phyloP scores from a whole-genome alignment of 345 rosid species.

The Jatropha curcas region DNA sequence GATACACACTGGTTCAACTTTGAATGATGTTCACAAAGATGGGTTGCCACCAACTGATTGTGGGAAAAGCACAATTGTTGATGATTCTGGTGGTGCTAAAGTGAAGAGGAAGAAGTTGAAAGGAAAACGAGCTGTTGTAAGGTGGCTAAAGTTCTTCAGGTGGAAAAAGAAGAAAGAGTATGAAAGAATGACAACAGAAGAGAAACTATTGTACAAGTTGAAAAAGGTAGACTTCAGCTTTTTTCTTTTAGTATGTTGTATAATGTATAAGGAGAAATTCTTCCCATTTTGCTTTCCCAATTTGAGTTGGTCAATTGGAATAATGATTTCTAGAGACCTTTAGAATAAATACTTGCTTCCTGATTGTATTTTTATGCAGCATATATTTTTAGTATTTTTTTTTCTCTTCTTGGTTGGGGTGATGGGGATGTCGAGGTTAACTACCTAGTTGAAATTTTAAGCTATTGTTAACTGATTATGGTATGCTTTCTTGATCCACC shows the following conservation, averaged over 20 bases:
- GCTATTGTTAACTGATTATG: not conserved
- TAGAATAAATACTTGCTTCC: not conserved
- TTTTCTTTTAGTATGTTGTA: not conserved
- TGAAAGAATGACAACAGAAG: slow-evolving; percentile 86
- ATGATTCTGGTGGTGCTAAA: slow-evolving; percentile 38
- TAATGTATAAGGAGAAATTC: not conserved
- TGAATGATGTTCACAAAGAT: slow-evolving; percentile 22
- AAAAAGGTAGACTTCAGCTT: slow-evolving; percentile 49
- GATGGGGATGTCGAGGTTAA: not conserved
- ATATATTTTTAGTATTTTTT: not conserved
- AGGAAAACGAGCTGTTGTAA: slow-evolving; percentile 85
- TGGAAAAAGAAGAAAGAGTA: slow-evolving; percentile 94
- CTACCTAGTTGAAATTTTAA: not conserved
- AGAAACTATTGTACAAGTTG: slow-evolving; percentile 73
- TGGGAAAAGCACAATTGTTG: slow-evolving; percentile 24
- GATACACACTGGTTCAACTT: slow-evolving; percentile 44
- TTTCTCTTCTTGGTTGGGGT: not conserved
- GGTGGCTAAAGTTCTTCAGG: slow-evolving; percentile 86
- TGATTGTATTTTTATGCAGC: not conserved
- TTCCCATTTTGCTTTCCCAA: not conserved
- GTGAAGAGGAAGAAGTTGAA: slow-evolving; percentile 71
- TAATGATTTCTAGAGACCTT: not conserved
- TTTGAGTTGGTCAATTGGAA: slow-evolving; percentile 12
- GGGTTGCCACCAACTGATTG: slow-evolving; percentile 28
- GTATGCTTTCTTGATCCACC: slow-evolving; percentile 4